These are phyloP conservation scores for Anisodus tanguticus DNA, from an alignment of 257 asterid species.

Conservation along the genomic window DNA sequence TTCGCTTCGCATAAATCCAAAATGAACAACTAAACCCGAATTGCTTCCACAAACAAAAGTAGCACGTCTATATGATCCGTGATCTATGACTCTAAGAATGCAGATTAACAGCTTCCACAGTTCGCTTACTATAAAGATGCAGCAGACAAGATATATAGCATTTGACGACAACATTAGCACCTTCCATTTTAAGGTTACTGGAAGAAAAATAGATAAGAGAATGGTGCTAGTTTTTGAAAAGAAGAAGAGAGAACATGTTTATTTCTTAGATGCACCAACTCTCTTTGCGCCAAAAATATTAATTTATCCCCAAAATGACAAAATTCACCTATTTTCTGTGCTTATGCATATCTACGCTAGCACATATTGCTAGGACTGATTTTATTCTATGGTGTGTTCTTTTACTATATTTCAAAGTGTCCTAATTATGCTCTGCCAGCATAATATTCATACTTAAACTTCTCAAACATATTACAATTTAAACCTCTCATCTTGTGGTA, in stretches of 20 bases:
- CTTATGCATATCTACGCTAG: not conserved
- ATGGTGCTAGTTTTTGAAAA: not conserved
- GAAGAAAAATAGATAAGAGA: not conserved
- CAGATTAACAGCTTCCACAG: not conserved
- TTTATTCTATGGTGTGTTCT: not conserved
- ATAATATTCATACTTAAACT: not conserved
- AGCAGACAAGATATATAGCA: not conserved
- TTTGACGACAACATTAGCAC: not conserved
- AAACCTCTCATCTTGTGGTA: not conserved
- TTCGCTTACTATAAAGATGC: not conserved
- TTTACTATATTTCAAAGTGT: too few species aligned
- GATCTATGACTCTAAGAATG: not conserved
- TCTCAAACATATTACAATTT: not conserved
- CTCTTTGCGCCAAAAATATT: not conserved
- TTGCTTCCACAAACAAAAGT: conserved; percentile 2
- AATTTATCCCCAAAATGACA: not conserved
- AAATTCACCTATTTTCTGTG: not conserved
- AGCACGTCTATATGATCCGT: not conserved
- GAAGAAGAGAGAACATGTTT: not conserved
- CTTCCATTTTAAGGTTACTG: not conserved
- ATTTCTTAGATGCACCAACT: not conserved
- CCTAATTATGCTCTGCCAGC: not conserved
- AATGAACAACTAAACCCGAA: not conserved
- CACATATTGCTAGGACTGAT: not conserved
- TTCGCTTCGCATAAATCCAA: not conserved